A percentile compares a stretch with the other conserved stretches of the same genome.
phyloP scores from a whole-genome alignment of 768 basidiomycete species.

The Mycena albidolilacea region DNA sequence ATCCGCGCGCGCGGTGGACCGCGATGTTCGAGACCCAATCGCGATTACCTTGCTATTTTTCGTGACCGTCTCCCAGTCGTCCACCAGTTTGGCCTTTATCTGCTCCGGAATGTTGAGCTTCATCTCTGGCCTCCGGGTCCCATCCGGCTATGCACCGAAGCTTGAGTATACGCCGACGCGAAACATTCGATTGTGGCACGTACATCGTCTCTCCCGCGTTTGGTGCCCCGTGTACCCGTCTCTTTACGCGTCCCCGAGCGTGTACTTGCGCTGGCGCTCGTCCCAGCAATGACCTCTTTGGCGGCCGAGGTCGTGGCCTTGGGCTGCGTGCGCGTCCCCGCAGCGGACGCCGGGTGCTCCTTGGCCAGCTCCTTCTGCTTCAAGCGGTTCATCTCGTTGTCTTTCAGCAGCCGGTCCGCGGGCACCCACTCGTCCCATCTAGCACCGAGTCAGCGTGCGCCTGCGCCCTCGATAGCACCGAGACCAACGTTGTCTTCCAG shows the following conservation, averaged over 20 bases:
- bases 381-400: conserved; percentile 83
- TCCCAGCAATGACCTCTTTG: conserved; percentile 41
- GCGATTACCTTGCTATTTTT: conserved; percentile 88
- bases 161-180: conserved; percentile 19
- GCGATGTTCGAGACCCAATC: neutral
- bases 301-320: conserved; percentile 47
- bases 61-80: conserved; percentile 98
- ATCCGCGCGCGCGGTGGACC: neutral
- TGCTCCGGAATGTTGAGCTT: conserved; percentile 91
- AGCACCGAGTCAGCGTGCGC: conserved; percentile 17
- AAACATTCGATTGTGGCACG: conserved; percentile 39
- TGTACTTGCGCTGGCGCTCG: conserved; percentile 45
- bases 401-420: conserved; percentile 83
- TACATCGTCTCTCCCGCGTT: conserved; percentile 83
- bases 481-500: conserved; percentile 94
- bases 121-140: conserved; percentile 87
- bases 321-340: conserved; percentile 33
- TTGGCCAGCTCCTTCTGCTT: conserved; percentile 79
- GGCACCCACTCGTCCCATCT: conserved; percentile 99
- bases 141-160: conserved; percentile 61
- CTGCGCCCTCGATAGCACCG: conserved; percentile 3
- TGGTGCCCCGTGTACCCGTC: conserved; percentile 71
- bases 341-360: conserved; percentile 45
- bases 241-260: conserved; percentile 65
- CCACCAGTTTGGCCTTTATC: conserved; percentile 91